Percentiles rank a stretch among this genome's conserved stretches.
Evolutionary conservation across 1,284 basidiomycete species (phyloP).

Genomic region (Crucibulum cyathiforme): DNA sequence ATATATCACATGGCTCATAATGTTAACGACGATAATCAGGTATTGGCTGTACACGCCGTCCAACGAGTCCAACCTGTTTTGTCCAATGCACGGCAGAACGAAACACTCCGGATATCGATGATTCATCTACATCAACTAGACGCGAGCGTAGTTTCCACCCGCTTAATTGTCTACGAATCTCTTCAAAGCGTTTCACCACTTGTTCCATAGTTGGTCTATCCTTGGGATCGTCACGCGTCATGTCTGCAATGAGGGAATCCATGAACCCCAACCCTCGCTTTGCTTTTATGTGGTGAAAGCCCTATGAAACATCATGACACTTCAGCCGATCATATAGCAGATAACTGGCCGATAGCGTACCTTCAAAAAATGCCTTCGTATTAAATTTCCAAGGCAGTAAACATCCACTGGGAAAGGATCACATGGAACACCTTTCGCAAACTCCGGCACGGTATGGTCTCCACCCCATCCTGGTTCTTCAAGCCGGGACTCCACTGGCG

Average conservation of each 20-base stretch:
- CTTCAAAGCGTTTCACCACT: not conserved
- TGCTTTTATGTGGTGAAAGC: too few relatives aligned
- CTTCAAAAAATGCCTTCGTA: constrained; percentile 2
- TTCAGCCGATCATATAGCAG: too few relatives aligned
- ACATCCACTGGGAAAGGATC: constrained; percentile 28
- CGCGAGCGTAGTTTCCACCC: not conserved
- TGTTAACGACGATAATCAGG: too few relatives aligned
- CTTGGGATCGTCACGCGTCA: not conserved
- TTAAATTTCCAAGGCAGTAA: constrained; percentile 25
- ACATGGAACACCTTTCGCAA: not conserved
- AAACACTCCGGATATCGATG: not conserved
- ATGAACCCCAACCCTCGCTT: not conserved
- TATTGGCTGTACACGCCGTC: too few relatives aligned
- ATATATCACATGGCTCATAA: too few relatives aligned
- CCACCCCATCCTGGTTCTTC: constrained; percentile 12
- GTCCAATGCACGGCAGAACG: not conserved
- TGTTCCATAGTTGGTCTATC: not conserved
- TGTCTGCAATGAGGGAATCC: not conserved
- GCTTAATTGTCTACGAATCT: not conserved
- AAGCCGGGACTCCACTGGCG: not conserved
- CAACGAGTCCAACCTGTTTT: not conserved
- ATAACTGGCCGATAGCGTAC: not conserved
- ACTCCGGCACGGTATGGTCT: constrained; percentile 15
- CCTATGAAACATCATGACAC: too few relatives aligned
- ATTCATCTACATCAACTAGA: not conserved